These are phyloP conservation scores for Stevia rebaudiana DNA, from an alignment of 140 eudicot genomes.

Conservation along the genomic window DNA sequence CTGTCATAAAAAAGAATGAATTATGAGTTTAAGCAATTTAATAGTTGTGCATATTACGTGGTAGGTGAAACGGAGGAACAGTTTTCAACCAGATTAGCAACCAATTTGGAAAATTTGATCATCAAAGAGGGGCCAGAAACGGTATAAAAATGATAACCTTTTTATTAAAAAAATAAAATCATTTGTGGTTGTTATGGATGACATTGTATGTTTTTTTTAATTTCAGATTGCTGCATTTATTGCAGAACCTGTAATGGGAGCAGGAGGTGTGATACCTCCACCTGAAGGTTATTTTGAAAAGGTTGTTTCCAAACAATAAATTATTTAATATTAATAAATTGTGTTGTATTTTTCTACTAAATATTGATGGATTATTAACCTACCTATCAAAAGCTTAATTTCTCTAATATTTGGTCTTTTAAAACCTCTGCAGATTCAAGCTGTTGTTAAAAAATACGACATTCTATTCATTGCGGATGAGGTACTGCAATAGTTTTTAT, in stretches of 20 bases:
- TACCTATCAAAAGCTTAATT: not conserved
- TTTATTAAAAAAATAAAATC: not conserved
- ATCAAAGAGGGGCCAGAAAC: slow-evolving; percentile 98
- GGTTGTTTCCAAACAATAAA: slow-evolving; percentile 31
- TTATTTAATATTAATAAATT: not conserved
- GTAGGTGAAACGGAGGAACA: slow-evolving; percentile 94
- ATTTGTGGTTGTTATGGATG: slow-evolving; percentile 14
- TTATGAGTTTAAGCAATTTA: not conserved
- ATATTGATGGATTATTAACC: not conserved
- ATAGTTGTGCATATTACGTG: not conserved
- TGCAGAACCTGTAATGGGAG: slow-evolving; percentile 98
- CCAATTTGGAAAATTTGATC: slow-evolving; percentile 79
- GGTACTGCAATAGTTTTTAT: slow-evolving; percentile 36
- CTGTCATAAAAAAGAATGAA: not conserved
- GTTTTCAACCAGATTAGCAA: slow-evolving; percentile 86
- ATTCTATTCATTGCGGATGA: slow-evolving; percentile 93
- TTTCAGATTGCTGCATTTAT: slow-evolving; percentile 94
- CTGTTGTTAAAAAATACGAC: slow-evolving; percentile 77
- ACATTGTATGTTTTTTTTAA: slow-evolving; percentile 1
- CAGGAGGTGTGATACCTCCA: slow-evolving; percentile 98
- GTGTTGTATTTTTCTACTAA: not conserved
- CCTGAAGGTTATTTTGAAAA: slow-evolving; percentile 92
- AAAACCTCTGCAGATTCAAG: slow-evolving; percentile 61
- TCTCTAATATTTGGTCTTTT: not conserved
- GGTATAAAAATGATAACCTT: slow-evolving; percentile 38